Evolutionary conservation across 306 rosid genomes (phyloP).

Genomic region (Psophocarpus tetragonolobus): DNA sequence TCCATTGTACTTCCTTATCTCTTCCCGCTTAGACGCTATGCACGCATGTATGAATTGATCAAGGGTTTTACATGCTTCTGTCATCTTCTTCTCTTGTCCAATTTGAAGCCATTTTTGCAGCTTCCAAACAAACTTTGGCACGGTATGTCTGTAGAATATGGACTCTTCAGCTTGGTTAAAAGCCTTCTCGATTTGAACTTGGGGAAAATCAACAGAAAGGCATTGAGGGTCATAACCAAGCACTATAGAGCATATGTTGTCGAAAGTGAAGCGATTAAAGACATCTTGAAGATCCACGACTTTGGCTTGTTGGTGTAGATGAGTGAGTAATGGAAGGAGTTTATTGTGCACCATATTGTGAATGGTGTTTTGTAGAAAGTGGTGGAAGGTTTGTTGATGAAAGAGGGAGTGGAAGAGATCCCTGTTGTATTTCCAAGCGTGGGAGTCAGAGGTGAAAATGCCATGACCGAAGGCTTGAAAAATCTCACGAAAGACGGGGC

Average conservation of each 20-base stretch:
- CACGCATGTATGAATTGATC: constrained; percentile 37
- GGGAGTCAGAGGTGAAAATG: constrained; percentile 35
- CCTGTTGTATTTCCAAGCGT: constrained; percentile 39
- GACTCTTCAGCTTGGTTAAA: constrained; percentile 32
- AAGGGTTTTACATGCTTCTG: constrained; percentile 28
- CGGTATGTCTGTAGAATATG: constrained; percentile 30
- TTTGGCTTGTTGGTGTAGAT: not conserved
- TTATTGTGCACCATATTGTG: not conserved
- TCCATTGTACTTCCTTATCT: not conserved
- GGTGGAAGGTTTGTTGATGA: not conserved
- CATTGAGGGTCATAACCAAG: constrained; percentile 49
- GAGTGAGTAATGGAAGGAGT: constrained; percentile 31
- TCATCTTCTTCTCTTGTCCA: constrained; percentile 43
- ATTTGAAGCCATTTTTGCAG: constrained; percentile 42
- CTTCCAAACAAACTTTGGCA: constrained; percentile 46
- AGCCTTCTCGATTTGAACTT: constrained; percentile 40
- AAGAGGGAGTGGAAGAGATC: constrained; percentile 30
- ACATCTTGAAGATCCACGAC: constrained; percentile 47
- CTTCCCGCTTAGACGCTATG: constrained; percentile 32
- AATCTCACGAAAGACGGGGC: constrained; percentile 32
- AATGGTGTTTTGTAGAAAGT: constrained; percentile 23
- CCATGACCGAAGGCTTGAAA: constrained; percentile 48
- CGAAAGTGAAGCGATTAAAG: constrained; percentile 44
- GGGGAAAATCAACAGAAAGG: constrained; percentile 40
- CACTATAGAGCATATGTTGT: constrained; percentile 36